Percentiles rank a stretch among this genome's conserved stretches.
Conservation (phyloP, 768 basidiomycete genomes). For the Leccinum subgranulosum region DNA sequence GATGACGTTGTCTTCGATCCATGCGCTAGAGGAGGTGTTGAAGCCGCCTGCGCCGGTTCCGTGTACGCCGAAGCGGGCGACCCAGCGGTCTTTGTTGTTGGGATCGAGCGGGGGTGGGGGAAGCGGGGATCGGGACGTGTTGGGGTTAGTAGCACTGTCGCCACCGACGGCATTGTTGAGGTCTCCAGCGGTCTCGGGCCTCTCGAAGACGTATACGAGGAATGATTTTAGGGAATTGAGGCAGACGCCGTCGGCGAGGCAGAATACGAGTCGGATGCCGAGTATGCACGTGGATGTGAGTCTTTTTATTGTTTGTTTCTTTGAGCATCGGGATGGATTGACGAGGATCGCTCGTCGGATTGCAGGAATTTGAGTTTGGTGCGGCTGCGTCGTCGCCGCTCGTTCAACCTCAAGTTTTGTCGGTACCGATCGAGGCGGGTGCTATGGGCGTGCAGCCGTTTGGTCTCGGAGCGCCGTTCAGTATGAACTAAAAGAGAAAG, state of each 20-base stretch:
- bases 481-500: slow-evolving; percentile 13
- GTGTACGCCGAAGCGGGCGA: slow-evolving; percentile 51
- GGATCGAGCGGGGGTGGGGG: neutral
- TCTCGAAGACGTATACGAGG: slow-evolving; percentile 78
- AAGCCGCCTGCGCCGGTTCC: slow-evolving; percentile 39
- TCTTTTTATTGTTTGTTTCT: slow-evolving; percentile 22
- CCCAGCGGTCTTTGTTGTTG: slow-evolving; percentile 26
- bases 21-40: slow-evolving; percentile 48
- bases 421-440: slow-evolving; percentile 16
- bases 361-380: slow-evolving; percentile 36
- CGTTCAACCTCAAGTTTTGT: slow-evolving; percentile 23
- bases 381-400: slow-evolving; percentile 29
- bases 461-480: slow-evolving; percentile 31
- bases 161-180: slow-evolving; percentile 68
- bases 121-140: slow-evolving; percentile 29
- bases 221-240: slow-evolving; percentile 82
- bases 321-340: too few species aligned
- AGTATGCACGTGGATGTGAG: slow-evolving; percentile 80
- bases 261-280: slow-evolving; percentile 83
- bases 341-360: neutral
- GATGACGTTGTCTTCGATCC: slow-evolving; percentile 41
- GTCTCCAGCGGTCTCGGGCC: slow-evolving; percentile 68
- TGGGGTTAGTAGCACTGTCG: slow-evolving; percentile 64
- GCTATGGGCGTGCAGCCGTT: slow-evolving; percentile 18
- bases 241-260: slow-evolving; percentile 61